Conservation (phyloP, 148 eudicot genomes). For the Amaranthus hypochondriacus region DNA sequence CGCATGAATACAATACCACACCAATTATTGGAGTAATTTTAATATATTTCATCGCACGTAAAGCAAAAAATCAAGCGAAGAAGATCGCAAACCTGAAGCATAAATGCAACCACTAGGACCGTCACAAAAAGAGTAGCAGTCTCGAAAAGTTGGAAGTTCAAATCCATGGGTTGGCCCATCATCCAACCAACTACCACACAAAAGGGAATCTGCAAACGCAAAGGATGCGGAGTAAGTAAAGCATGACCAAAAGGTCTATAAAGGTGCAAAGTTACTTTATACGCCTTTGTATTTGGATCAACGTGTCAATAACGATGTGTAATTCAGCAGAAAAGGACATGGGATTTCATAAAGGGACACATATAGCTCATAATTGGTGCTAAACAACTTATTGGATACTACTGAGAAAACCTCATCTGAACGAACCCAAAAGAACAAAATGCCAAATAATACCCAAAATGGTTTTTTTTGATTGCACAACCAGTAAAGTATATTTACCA, state of each 20-base stretch:
- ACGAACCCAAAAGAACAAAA: no score
- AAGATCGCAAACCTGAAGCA: constrained; percentile 71
- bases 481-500: constrained; percentile 44
- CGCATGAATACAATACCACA: no score
- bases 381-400: no score
- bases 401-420: no score
- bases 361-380: no score
- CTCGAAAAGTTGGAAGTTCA: constrained; percentile 91
- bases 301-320: no score
- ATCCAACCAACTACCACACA: constrained; percentile 94
- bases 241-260: background rate
- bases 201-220: constrained; percentile 82
- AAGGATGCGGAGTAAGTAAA: constrained; percentile 8
- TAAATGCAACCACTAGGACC: constrained; percentile 88
- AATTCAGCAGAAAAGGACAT: no score
- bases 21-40: background rate
- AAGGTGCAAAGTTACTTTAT: no score
- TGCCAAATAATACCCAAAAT: no score
- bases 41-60: background rate
- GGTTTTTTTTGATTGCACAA: background rate
- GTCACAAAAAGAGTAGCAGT: constrained; percentile 92
- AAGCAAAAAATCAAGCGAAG: background rate
- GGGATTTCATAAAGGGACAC: no score
- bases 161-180: constrained; percentile 90
- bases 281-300: no score